Evolutionary conservation across 139 green algal genomes (phyloP), one percentile per base, ranked within the genome.

Genomic region (Tetradesmus obliquus): DNA sequence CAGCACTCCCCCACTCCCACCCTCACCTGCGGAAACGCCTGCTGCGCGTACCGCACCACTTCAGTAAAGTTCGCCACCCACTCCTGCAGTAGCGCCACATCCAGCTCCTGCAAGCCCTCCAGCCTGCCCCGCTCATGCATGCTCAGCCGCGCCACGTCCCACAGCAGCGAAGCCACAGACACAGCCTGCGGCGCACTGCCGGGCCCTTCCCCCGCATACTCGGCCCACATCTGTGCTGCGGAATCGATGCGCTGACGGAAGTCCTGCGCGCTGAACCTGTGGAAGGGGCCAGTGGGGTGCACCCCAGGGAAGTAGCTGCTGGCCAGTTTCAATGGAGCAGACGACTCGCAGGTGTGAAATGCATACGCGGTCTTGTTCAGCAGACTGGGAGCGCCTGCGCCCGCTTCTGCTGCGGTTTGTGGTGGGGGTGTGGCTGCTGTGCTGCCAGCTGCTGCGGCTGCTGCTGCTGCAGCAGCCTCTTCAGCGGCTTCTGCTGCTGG

Each of bases 241-340:
- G 76, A 55, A 45, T 87, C 57, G 20, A 91, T 91, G 55, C 84
- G 84, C 58, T 83, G 45, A 5, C 69, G 62, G 80, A 69, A 92
- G 32, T 87, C 53, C 60, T 92, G 88, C n/a, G 88, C 80, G 4
- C 74, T 24, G 74, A n/a, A 58, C 5, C 86, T 32, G 55, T 93
- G 91, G 62, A 60, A 93, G 2, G 91, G 91, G 0, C 91, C 91
- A 1, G 79, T 91, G 60, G 91, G 91, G 87, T 93, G 87, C 24
- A 92, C 91, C 13, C 91, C 91, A 6, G 91, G 91, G 62, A 93
- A 91, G 87, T 93, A 93, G 79, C 82, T 92, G 62, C 89, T 92
- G 20, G 89, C 89, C 13, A 92, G 53, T 13, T 74, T 79, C 12
- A 92, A 9, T 0, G 89, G 82, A 2, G 82, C 69, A n/a, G n/a